Conservation (phyloP, 2,329 filamentous ascomycete species). For the Sphaerulina vaccinii region DNA sequence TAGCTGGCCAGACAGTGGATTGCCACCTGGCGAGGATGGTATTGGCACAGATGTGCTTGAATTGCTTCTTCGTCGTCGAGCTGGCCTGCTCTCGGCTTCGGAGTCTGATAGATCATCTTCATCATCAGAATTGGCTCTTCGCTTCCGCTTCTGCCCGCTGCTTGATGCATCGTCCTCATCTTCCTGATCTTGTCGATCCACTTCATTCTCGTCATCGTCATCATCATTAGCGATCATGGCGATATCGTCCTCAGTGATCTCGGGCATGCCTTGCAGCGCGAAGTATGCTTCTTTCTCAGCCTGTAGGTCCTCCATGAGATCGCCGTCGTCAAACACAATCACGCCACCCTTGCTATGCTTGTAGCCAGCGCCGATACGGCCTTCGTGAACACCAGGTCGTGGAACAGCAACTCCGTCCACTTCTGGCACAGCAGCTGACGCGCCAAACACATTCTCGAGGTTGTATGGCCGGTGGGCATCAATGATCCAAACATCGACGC, state of each 20-base stretch:
- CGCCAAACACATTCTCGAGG: slow-evolving; percentile 80
- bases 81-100: slow-evolving; percentile 66
- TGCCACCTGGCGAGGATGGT: slow-evolving; percentile 59
- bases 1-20: slow-evolving; percentile 36
- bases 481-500: slow-evolving; percentile 93
- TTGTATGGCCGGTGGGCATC: slow-evolving; percentile 95
- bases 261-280: slow-evolving; percentile 85
- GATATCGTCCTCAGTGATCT: slow-evolving; percentile 72
- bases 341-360: slow-evolving; percentile 80
- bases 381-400: slow-evolving; percentile 67
- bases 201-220: slow-evolving; percentile 42
- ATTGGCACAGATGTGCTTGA: slow-evolving; percentile 72
- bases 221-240: slow-evolving; percentile 58
- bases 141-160: slow-evolving; percentile 61
- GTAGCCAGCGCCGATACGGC: slow-evolving; percentile 70
- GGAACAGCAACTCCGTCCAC: slow-evolving; percentile 42
- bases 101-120: slow-evolving; percentile 65
- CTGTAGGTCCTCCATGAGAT: slow-evolving; percentile 79
- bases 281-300: slow-evolving; percentile 79
- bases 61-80: slow-evolving; percentile 81
- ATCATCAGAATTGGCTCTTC: slow-evolving; percentile 71
- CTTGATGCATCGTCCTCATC: slow-evolving; percentile 32
- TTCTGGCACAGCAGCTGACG: slow-evolving; percentile 36
- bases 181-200: no score
- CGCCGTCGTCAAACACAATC: slow-evolving; percentile 92